A percentile compares a stretch with the other conserved stretches of the same genome.
Evolutionary conservation across 108 stramenopile species (phyloP).

Genomic region (Nannochloropsis gaditana): DNA sequence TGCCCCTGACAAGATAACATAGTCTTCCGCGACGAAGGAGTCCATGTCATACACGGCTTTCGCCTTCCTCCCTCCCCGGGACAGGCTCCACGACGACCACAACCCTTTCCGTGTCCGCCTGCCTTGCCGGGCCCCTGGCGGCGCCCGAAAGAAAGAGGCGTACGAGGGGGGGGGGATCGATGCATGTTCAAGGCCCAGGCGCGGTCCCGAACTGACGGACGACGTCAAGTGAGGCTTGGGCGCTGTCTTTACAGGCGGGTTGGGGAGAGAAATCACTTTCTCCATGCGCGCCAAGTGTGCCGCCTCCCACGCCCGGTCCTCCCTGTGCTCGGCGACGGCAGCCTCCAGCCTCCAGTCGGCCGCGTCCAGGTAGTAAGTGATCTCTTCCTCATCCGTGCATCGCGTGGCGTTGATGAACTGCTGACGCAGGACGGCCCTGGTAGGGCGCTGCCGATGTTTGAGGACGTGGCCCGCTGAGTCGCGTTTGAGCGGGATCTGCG

Average conservation of each 20-base stretch:
- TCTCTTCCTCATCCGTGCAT: constrained; percentile 10
- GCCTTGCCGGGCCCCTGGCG: background rate
- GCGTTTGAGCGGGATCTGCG: background rate
- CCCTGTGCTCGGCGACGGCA: background rate
- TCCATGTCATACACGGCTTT: background rate
- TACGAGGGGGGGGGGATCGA: background rate
- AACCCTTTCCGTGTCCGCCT: background rate
- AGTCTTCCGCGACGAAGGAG: background rate
- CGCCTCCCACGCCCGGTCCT: background rate
- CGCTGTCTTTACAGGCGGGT: background rate
- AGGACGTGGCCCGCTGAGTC: background rate
- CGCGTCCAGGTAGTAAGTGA: background rate
- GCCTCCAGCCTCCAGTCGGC: background rate
- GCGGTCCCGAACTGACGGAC: background rate
- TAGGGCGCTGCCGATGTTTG: constrained; percentile 4
- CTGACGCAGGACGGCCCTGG: background rate
- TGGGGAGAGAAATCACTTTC: background rate
- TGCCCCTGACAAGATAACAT: constrained; percentile 9
- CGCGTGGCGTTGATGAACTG: background rate
- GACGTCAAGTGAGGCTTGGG: background rate
- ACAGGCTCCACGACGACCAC: background rate
- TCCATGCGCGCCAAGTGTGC: background rate
- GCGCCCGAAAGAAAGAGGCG: background rate
- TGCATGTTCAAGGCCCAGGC: background rate
- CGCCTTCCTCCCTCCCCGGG: background rate